A percentile compares a stretch with the other conserved stretches of the same genome.
These are phyloP conservation scores for Aspergillus diversus DNA, from an alignment of 495 filamentous ascomycete species.

Conservation along the genomic window DNA sequence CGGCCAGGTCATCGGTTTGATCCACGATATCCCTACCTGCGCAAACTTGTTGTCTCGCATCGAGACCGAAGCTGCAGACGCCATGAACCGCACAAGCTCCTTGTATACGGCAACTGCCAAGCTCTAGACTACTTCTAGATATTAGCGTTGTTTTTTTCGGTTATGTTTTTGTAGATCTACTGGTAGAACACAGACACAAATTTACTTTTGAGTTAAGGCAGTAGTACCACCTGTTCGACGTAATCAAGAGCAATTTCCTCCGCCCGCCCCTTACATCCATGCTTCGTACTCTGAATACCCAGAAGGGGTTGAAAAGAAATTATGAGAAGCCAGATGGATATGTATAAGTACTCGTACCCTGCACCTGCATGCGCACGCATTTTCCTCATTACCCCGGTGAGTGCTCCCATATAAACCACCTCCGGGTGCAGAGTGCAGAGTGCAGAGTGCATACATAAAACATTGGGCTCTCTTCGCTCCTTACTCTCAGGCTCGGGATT, in stretches of 20 bases:
- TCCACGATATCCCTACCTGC: constrained; percentile 71
- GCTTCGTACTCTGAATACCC: background rate
- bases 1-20: constrained; percentile 71
- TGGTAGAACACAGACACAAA: background rate
- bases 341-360: background rate
- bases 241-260: background rate
- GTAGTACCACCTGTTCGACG: no score
- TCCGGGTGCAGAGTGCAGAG: no score
- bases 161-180: constrained; percentile 17
- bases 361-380: background rate
- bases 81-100: constrained; percentile 41
- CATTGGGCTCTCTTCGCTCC: background rate
- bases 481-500: background rate
- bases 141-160: constrained; percentile 10
- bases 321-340: background rate
- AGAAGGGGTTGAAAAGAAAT: background rate
- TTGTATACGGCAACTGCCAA: constrained; percentile 45
- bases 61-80: constrained; percentile 65
- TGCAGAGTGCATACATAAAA: no score
- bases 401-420: background rate
- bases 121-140: constrained; percentile 29
- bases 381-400: background rate
- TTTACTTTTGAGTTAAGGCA: no score
- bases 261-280: background rate
- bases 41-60: constrained; percentile 59